A percentile compares a stretch with the other conserved stretches of the same genome.
Evolutionary conservation across 2,329 filamentous ascomycete genomes (phyloP).

Genomic region (Ceratocystis diversiconidia): DNA sequence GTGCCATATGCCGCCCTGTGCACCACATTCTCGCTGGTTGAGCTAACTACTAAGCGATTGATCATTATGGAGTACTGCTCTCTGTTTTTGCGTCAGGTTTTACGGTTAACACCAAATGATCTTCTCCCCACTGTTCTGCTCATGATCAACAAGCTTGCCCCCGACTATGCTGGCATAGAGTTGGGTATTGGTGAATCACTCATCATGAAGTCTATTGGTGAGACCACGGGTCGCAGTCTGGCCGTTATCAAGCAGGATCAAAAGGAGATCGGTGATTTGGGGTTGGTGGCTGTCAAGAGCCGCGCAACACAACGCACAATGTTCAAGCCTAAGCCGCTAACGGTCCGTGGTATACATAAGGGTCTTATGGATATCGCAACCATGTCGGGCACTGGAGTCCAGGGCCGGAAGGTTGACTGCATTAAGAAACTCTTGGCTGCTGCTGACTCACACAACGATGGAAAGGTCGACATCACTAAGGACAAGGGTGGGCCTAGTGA

Average conservation of each 20-base stretch:
- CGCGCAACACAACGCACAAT: conserved; percentile 90
- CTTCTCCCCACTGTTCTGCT: conserved; percentile 77
- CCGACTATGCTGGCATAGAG: conserved; percentile 92
- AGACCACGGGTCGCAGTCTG: conserved; percentile 77
- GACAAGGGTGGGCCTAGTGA: conserved; percentile 91
- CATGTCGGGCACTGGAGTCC: conserved; percentile 70
- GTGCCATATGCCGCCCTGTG: conserved; percentile 92
- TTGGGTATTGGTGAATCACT: conserved; percentile 95
- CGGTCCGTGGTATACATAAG: conserved; percentile 72
- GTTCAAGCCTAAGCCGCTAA: conserved; percentile 92
- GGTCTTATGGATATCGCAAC: conserved; percentile 81
- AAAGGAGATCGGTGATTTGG: conserved; percentile 89
- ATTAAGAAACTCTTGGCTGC: conserved; percentile 96
- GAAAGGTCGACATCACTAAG: conserved; percentile 78
- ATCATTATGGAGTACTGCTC: conserved; percentile 82
- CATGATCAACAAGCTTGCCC: conserved; percentile 96
- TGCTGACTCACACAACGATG: conserved; percentile 58
- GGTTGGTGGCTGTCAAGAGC: conserved; percentile 88
- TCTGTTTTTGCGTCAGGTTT: conserved; percentile 82
- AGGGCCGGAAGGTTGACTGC: conserved; percentile 76
- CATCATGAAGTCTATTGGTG: conserved; percentile 97
- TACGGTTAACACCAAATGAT: conserved; percentile 77
- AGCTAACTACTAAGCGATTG: conserved; percentile 84
- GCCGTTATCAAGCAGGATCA: conserved; percentile 89
- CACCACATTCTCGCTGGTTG: conserved; percentile 84